A percentile compares a stretch with the other conserved stretches of the same genome.
phyloP scores from a whole-genome alignment of 768 basidiomycete species.

The Leucocoprinus sp. region DNA sequence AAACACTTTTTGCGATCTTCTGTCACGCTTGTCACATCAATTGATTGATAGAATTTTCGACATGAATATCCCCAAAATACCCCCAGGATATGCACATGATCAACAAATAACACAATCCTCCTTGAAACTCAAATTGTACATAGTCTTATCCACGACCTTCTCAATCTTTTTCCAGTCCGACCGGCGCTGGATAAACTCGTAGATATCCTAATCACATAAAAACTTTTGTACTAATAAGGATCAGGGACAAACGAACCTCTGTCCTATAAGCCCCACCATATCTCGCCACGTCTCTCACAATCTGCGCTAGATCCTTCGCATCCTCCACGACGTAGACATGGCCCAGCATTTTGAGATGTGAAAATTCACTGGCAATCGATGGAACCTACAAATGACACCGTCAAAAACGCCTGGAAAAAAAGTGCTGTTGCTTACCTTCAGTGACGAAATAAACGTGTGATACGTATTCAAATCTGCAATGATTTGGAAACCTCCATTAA shows the following conservation, averaged over 20 bases:
- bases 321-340: constrained; percentile 95
- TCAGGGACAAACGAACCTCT: constrained; percentile 47
- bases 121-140: constrained; percentile 90
- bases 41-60: constrained; percentile 5
- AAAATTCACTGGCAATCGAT: constrained; percentile 80
- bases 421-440: constrained; percentile 48
- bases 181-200: constrained; percentile 91
- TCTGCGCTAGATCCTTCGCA: constrained; percentile 93
- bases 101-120: constrained; percentile 72
- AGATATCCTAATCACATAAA: constrained; percentile 60
- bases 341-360: constrained; percentile 93
- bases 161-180: constrained; percentile 99
- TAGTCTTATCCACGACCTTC: constrained; percentile 89
- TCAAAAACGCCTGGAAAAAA: neutral
- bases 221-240: neutral
- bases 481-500: constrained; percentile 89
- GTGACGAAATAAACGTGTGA: constrained; percentile 76
- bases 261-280: constrained; percentile 94
- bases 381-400: constrained; percentile 40
- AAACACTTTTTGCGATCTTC: no score
- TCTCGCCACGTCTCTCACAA: constrained; percentile 89
- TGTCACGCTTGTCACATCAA: no score
- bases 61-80: no score
- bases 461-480: constrained; percentile 96
- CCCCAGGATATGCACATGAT: no score